Base-by-base conservation (phyloP, 805 yeast species). In the Ogataea nonfermentans region DNA sequence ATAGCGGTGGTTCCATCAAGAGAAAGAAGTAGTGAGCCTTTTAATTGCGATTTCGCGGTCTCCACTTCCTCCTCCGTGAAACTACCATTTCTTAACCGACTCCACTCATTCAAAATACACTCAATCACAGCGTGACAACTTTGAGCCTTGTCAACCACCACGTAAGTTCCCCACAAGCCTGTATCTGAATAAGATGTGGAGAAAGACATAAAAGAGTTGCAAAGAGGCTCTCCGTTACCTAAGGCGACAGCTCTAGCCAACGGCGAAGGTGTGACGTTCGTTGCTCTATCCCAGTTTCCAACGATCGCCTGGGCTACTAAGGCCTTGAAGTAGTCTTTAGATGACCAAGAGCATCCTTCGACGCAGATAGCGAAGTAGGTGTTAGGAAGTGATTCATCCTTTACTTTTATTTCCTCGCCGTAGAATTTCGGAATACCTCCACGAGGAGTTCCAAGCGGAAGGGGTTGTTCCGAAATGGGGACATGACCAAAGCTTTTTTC, bases 341-440 rank as follows among this genome's bases (percentile, higher is more conserved):
- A 87, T 25, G 85, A 83, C 99, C 99, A 93, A 26, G 96, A 83
- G 16, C 90, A 96, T 53, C 99, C 98, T 70, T 93, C 98, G n/a
- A 93, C 82, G 9, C 96, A 93, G 37, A 93, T 67, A 4, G 96
- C 99, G 40, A 90, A 78, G 65, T 93, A 95, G 1, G 97, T 89
- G 6, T 79, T 80, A 23, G 96, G 96, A 55, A 93, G 66, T 1
- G 93, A 70, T 47, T 78, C 78, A 53, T 93, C 96, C 52, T 82
- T 81, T 41, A 89, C 75, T 54, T 89, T 81, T 43, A 84, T 79
- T 63, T 93, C 97, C 42, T 89, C 91, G 30, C 95, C 91, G 47
- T 79, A 68, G 61, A 93, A 93, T 12, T 74, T 70, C 4, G 98
- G 96, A 31, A 83, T 60, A 42, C 78, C 83, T n/a, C 76, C 78